A percentile compares a stretch with the other conserved stretches of the same genome.
These are phyloP conservation scores for Vitis hybrid DNA, from an alignment of 177 flowering plant species.

Conservation along the genomic window DNA sequence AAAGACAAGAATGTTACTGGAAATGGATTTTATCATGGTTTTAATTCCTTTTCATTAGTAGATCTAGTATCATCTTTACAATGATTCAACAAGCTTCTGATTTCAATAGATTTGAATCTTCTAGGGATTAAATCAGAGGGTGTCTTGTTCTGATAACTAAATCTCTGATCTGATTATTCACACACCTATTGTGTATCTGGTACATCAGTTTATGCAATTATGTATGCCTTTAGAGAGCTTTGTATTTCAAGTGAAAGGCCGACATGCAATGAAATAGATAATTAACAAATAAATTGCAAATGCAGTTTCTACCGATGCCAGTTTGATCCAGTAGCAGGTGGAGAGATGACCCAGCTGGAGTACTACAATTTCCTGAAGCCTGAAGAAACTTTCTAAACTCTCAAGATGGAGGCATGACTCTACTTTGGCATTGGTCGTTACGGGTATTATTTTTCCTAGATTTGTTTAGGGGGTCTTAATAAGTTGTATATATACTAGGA, in stretches of 20 bases:
- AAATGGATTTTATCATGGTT: not conserved
- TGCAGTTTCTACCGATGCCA: conserved; percentile 66
- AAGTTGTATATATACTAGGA: not conserved
- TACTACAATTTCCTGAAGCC: conserved; percentile 54
- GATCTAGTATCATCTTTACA: no score
- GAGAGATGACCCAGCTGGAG: conserved; percentile 71
- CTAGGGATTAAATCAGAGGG: no score
- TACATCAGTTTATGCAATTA: no score
- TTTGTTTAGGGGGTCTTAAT: not conserved
- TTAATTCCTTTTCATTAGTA: not conserved
- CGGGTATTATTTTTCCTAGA: not conserved
- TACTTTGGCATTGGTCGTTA: not conserved
- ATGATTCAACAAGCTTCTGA: no score
- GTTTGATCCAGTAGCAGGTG: conserved; percentile 55
- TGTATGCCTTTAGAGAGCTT: no score
- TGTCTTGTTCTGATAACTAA: no score
- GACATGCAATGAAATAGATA: no score
- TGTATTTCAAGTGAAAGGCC: no score
- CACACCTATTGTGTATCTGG: no score
- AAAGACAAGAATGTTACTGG: not conserved
- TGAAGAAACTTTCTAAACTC: conserved; percentile 25
- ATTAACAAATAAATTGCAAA: not conserved
- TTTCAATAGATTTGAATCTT: no score
- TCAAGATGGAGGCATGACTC: not conserved
- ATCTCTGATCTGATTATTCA: no score